Percentiles rank a stretch among this genome's conserved stretches.
Evolutionary conservation across 2,329 filamentous ascomycete species (phyloP).

Genomic region (Fusarium hostae): DNA sequence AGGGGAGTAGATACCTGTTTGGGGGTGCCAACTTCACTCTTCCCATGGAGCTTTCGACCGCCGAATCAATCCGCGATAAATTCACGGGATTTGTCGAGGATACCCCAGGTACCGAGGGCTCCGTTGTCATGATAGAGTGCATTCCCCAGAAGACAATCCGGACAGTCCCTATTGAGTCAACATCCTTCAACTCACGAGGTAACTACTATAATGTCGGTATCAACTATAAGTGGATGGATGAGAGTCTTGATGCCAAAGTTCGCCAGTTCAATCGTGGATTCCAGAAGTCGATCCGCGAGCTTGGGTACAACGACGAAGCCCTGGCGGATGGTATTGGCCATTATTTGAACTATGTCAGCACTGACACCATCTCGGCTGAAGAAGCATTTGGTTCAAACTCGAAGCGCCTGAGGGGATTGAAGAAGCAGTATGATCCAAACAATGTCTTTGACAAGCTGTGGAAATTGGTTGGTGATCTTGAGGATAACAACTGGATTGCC

Average conservation of each 20-base stretch:
- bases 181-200: constrained; percentile 41
- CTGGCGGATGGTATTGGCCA: constrained; percentile 32
- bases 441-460: constrained; percentile 41
- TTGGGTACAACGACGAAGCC: constrained; percentile 38
- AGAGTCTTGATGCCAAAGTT: constrained; percentile 26
- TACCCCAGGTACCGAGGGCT: constrained; percentile 22
- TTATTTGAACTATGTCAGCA: constrained; percentile 36
- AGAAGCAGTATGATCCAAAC: constrained; percentile 34
- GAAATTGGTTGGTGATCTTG: constrained; percentile 35
- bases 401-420: constrained; percentile 27
- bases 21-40: constrained; percentile 58
- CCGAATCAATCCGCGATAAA: constrained; percentile 30
- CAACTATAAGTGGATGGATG: constrained; percentile 31
- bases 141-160: constrained; percentile 25
- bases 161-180: constrained; percentile 30
- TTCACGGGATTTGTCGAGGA: constrained; percentile 31
- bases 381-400: constrained; percentile 35
- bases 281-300: constrained; percentile 28
- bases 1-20: constrained; percentile 52
- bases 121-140: constrained; percentile 35
- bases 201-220: constrained; percentile 40
- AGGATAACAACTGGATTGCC: constrained; percentile 34
- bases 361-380: constrained; percentile 29
- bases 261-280: constrained; percentile 38
- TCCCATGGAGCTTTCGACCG: constrained; percentile 49